Base-by-base conservation (phyloP, 2,329 filamentous ascomycete genomes). In the Neofusicoccum cordaticola region DNA sequence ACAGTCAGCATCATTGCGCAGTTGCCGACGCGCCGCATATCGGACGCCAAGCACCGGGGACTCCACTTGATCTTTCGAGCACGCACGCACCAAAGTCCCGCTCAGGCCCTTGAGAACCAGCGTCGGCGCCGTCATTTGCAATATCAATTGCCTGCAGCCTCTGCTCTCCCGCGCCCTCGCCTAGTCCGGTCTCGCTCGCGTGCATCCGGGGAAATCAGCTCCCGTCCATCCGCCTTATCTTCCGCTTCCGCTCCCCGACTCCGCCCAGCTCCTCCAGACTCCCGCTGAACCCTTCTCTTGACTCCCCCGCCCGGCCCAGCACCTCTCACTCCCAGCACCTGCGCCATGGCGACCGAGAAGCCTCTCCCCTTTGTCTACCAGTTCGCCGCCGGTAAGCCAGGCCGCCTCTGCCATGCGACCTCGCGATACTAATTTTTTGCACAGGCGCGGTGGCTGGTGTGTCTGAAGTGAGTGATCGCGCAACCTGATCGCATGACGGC, bases 301-400 rank as follows among this genome's bases (percentile, higher is more conserved):
- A 34, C 67, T 65, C 64, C 60, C 62, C 57, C 41, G 13, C 57
- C 35, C 39, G 22, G 56, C 50, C 62, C 58, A 51, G 35, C 66
- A 64, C 65, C 63, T 56, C 66, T 68, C 60, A 52, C 68, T 67
- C 62, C 22, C 70, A 74, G 67, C 71, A 19, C 42, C 42, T 34
- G 17, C 56, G 42, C 57, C 41, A 83, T 83, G 82, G 76, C 82
- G 67, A 72, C 79, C 69, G 79, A 88, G 70, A 90, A 92, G 82
- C 92, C 93, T 66, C 87, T 97, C 71, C 92, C 92, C 66, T 97
- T 97, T 81, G 80, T 88, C 72, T 97, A 97, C 88, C 93, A 97
- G 83, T 97, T 98, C 84, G 90, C 89, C 78, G 93, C 94, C 75
- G 93, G 93, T 88, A 76, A 75, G 86, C 82, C 51, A 62, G 4